Conservation (phyloP, 2,329 filamentous ascomycete species). For the Trichophyton simii region DNA sequence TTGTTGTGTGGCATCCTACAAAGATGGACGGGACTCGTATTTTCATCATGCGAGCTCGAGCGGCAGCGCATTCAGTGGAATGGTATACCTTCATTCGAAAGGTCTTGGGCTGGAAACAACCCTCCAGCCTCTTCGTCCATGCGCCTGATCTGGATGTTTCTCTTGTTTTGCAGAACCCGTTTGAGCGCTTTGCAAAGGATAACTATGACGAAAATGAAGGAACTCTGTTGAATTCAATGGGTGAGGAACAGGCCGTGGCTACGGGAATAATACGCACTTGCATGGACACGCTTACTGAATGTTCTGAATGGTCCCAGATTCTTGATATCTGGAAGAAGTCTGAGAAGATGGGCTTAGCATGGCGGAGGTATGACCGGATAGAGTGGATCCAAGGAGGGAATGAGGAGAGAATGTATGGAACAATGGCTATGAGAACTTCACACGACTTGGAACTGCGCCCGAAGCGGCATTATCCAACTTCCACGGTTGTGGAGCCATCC, state of each 20-base stretch:
- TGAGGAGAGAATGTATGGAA: slow-evolving; percentile 56
- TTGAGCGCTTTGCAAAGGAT: slow-evolving; percentile 39
- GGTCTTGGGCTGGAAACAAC: slow-evolving; percentile 46
- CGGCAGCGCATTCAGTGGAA: slow-evolving; percentile 49
- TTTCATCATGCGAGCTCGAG: slow-evolving; percentile 50
- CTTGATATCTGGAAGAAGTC: slow-evolving; percentile 46
- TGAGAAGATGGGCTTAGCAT: slow-evolving; percentile 51
- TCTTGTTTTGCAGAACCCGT: slow-evolving; percentile 48
- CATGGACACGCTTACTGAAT: slow-evolving; percentile 45
- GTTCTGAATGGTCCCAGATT: slow-evolving; percentile 48
- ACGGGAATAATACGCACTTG: slow-evolving; percentile 45
- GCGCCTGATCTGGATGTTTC: slow-evolving; percentile 52
- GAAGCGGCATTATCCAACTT: slow-evolving; percentile 52
- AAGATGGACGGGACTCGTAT: slow-evolving; percentile 43
- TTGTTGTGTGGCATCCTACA: slow-evolving; percentile 49
- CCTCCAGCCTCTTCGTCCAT: slow-evolving; percentile 45
- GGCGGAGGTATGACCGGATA: slow-evolving; percentile 56
- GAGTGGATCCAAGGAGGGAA: slow-evolving; percentile 56
- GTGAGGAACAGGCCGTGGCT: slow-evolving; percentile 45
- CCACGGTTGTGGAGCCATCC: slow-evolving; percentile 29
- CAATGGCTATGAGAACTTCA: slow-evolving; percentile 53
- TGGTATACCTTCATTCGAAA: slow-evolving; percentile 56
- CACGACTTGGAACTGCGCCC: slow-evolving; percentile 55
- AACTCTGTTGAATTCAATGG: slow-evolving; percentile 16
- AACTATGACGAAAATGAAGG: slow-evolving; percentile 32